Conservation (phyloP, 768 basidiomycete genomes). For the Rhodotorula toruloides region DNA sequence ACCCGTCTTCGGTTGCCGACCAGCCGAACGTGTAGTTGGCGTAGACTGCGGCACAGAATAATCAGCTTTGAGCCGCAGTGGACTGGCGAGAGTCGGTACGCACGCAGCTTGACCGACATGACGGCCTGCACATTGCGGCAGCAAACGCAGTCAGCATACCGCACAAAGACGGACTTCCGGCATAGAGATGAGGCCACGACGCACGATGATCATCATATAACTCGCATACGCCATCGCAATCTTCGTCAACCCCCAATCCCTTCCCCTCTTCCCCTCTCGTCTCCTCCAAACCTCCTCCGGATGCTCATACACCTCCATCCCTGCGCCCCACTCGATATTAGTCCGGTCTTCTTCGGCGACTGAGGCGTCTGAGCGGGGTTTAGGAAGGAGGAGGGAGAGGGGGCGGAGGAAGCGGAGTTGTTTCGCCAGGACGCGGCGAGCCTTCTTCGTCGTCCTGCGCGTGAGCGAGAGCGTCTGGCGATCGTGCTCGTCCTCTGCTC, state of each 20-base stretch:
- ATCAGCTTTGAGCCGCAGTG: too few species aligned
- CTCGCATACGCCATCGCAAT: slow-evolving; percentile 42
- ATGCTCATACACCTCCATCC: slow-evolving; percentile 15
- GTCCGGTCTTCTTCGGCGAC: background rate
- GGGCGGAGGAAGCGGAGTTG: slow-evolving; percentile 45
- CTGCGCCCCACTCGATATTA: slow-evolving; percentile 22
- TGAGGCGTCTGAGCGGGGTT: background rate
- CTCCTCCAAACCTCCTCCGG: slow-evolving; percentile 29
- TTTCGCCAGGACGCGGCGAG: background rate
- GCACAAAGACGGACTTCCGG: too few species aligned
- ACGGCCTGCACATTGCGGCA: slow-evolving; percentile 5
- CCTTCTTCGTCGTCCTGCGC: background rate
- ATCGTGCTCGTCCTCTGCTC: background rate
- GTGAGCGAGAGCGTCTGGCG: background rate
- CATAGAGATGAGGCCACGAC: background rate
- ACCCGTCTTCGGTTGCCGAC: slow-evolving; percentile 33
- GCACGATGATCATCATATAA: slow-evolving; percentile 42
- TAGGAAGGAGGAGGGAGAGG: slow-evolving; percentile 43
- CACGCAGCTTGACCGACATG: slow-evolving; percentile 18
- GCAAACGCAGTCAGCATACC: background rate
- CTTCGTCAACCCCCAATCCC: slow-evolving; percentile 47
- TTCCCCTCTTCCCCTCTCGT: slow-evolving; percentile 25
- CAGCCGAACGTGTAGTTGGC: slow-evolving; percentile 40
- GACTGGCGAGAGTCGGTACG: background rate
- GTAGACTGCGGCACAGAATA: slow-evolving; percentile 23